Conservation (phyloP, 257 asterid species). For the Ehretia macrophylla region DNA sequence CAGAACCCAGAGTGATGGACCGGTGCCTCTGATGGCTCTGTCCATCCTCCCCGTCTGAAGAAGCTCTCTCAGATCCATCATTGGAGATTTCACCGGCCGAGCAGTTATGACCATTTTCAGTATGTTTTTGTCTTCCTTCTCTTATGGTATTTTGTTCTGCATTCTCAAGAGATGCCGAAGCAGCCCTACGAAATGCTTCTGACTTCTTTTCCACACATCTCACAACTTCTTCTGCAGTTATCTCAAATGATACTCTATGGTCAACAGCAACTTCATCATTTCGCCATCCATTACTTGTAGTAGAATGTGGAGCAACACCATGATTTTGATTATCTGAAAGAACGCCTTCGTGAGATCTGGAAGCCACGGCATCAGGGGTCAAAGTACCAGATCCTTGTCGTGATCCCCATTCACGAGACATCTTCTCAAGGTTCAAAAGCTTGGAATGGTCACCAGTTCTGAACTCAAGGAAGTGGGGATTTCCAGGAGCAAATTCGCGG, state of each 20-base stretch:
- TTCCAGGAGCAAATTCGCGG: conserved; percentile 44
- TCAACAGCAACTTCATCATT: conserved; percentile 33
- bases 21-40: conserved; percentile 6
- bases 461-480: conserved; percentile 61
- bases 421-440: conserved; percentile 71
- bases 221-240: conserved; percentile 54
- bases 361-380: conserved; percentile 60
- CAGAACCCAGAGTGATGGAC: conserved; percentile 3
- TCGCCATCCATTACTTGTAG: conserved; percentile 20
- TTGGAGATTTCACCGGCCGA: background rate
- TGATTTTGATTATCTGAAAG: conserved; percentile 43
- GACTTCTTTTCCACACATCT: conserved; percentile 65
- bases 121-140: conserved; percentile 2
- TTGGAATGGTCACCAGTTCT: conserved; percentile 51
- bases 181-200: conserved; percentile 23
- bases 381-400: conserved; percentile 61
- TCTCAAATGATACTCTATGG: conserved; percentile 80
- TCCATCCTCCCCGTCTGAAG: background rate
- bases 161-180: conserved; percentile 24
- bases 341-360: conserved; percentile 24
- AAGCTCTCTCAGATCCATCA: background rate
- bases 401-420: conserved; percentile 62
- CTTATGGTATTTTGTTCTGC: conserved; percentile 10
- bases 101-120: background rate
- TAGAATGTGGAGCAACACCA: conserved; percentile 39